Conservation (phyloP, 1,139 yeast species). For the Lodderomyces beijingensis region DNA sequence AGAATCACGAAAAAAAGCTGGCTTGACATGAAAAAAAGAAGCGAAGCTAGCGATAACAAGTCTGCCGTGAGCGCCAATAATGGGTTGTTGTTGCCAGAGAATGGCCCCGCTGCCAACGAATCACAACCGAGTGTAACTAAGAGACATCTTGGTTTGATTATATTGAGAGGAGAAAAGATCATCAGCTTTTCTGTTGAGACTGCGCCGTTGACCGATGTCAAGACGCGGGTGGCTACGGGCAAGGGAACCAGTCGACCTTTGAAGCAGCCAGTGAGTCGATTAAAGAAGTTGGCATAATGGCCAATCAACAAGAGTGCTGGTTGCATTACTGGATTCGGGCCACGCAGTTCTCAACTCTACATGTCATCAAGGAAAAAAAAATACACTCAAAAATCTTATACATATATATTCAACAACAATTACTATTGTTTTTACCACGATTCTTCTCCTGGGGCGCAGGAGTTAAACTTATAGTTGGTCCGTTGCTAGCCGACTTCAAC, state of each 20-base stretch:
- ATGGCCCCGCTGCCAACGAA: slow-evolving; percentile 8
- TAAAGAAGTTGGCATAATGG: slow-evolving; percentile 11
- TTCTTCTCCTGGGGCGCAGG: slow-evolving; percentile 85
- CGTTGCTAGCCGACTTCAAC: slow-evolving; percentile 49
- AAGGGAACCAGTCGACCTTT: slow-evolving; percentile 43
- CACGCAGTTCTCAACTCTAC: no score
- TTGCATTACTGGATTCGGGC: no score
- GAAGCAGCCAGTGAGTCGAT: slow-evolving; percentile 25
- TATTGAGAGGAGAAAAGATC: slow-evolving; percentile 85
- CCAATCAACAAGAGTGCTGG: no score
- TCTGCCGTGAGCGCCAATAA: not conserved
- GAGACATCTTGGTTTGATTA: slow-evolving; percentile 73
- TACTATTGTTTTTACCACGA: slow-evolving; percentile 57
- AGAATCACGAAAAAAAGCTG: slow-evolving; percentile 63
- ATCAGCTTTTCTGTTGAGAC: slow-evolving; percentile 82
- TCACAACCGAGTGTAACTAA: slow-evolving; percentile 46
- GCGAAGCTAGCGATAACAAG: not conserved
- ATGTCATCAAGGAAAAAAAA: slow-evolving; percentile 1
- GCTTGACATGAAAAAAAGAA: slow-evolving; percentile 29
- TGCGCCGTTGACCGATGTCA: slow-evolving; percentile 56
- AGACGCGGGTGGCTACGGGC: slow-evolving; percentile 39
- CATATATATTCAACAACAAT: no score
- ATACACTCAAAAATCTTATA: no score
- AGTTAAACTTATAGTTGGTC: slow-evolving; percentile 89
- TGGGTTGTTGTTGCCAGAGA: slow-evolving; percentile 14